Percentiles rank a stretch among this genome's conserved stretches.
phyloP scores from a whole-genome alignment of 2,329 filamentous ascomycete species.

The Talaromyces sp. region DNA sequence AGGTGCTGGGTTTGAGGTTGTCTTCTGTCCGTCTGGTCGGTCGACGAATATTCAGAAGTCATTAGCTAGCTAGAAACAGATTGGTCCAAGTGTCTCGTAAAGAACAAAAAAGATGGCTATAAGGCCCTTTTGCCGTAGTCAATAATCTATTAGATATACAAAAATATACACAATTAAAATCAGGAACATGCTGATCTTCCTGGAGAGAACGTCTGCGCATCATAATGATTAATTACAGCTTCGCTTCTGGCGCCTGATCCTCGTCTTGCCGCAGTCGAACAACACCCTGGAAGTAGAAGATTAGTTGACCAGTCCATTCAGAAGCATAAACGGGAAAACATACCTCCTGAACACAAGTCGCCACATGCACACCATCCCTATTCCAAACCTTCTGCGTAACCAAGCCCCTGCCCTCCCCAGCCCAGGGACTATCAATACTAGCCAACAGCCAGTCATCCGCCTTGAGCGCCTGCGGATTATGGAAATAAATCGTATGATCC shows the following conservation, averaged over 20 bases:
- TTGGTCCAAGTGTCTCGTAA: neutral
- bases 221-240: conserved; percentile 15
- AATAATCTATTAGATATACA: neutral
- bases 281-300: conserved; percentile 34
- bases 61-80: conserved; percentile 4
- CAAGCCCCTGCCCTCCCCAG: conserved; percentile 48
- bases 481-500: conserved; percentile 52
- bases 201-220: neutral
- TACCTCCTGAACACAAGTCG: conserved; percentile 51
- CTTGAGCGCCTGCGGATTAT: conserved; percentile 46
- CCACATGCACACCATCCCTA: conserved; percentile 47
- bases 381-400: conserved; percentile 50
- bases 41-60: conserved; percentile 30
- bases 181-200: neutral
- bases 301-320: neutral
- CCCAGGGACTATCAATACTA: conserved; percentile 51
- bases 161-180: neutral
- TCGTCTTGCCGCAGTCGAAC: conserved; percentile 46
- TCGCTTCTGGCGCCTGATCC: conserved; percentile 11
- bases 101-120: too few species aligned
- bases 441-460: conserved; percentile 52
- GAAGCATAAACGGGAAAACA: conserved; percentile 16
- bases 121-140: neutral
- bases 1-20: conserved; percentile 73
- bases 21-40: conserved; percentile 63